phyloP scores from a whole-genome alignment of 2,329 filamentous ascomycete genomes.

The Botrytis aclada region DNA sequence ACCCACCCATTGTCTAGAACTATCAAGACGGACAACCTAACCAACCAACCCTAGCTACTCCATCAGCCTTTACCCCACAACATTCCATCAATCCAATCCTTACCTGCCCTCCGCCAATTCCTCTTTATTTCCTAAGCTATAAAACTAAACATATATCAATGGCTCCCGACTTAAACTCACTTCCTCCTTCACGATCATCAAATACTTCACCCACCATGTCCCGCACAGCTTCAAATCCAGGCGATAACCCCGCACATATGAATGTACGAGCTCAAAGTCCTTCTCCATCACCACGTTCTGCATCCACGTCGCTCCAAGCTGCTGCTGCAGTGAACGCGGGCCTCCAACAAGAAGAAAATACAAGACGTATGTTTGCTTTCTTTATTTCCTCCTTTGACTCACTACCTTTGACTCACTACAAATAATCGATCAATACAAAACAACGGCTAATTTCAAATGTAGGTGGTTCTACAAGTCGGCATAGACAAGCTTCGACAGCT shows the following conservation, averaged over 20 bases:
- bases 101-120: not conserved
- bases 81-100: constrained; percentile 7
- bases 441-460: constrained; percentile 12
- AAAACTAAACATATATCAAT: constrained; percentile 22
- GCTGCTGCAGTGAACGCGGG: constrained; percentile 76
- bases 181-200: constrained; percentile 47
- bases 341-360: constrained; percentile 61
- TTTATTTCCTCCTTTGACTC: no score
- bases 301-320: constrained; percentile 70
- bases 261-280: constrained; percentile 48
- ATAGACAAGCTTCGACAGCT: constrained; percentile 40
- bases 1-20: not conserved
- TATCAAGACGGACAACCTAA: not conserved
- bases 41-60: not conserved
- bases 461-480: constrained; percentile 47
- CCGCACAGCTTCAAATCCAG: constrained; percentile 41
- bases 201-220: constrained; percentile 39
- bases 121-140: not conserved
- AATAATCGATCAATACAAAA: not conserved
- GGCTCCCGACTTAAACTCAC: constrained; percentile 56
- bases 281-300: constrained; percentile 60
- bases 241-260: constrained; percentile 25
- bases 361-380: constrained; percentile 46
- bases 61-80: not conserved
- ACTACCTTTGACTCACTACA: no score